phyloP scores from a whole-genome alignment of 306 rosid species.

The Quercus variabilis region DNA sequence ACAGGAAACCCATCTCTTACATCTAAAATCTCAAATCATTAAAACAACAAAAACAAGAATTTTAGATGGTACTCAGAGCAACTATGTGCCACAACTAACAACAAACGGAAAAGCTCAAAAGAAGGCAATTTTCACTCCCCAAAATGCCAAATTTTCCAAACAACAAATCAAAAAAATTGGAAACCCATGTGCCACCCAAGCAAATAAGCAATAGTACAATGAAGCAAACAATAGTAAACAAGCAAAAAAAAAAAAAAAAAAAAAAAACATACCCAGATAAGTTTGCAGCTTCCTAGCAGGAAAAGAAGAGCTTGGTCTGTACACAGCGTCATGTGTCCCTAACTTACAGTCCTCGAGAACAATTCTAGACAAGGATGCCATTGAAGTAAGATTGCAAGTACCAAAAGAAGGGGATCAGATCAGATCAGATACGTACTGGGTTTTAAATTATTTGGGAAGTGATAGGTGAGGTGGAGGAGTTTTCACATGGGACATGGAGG shows the following conservation, averaged over 20 bases:
- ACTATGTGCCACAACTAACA: background rate
- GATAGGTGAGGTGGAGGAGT: background rate
- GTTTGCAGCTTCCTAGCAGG: conserved; percentile 28
- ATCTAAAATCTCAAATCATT: conserved; percentile 26
- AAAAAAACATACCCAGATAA: conserved; percentile 47
- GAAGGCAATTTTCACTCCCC: background rate
- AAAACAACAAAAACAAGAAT: background rate
- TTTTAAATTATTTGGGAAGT: background rate
- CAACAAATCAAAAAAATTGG: background rate
- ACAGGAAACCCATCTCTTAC: conserved; percentile 31
- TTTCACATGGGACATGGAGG: background rate
- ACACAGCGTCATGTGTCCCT: conserved; percentile 22
- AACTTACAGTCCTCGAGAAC: conserved; percentile 45
- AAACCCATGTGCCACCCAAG: conserved; percentile 4
- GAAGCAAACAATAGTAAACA: background rate
- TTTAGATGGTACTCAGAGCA: background rate
- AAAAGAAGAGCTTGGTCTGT: conserved; percentile 21
- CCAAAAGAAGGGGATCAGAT: background rate
- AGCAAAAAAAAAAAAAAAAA: background rate
- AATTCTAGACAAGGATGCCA: conserved; percentile 61
- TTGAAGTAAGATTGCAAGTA: conserved; percentile 9
- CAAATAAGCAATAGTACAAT: background rate
- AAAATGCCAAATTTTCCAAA: background rate
- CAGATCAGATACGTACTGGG: background rate
- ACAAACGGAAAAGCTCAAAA: background rate